Evolutionary conservation across 345 rosid species (phyloP), one percentile per base, ranked within the genome.

Genomic region (Gossypium ekmanianum): DNA sequence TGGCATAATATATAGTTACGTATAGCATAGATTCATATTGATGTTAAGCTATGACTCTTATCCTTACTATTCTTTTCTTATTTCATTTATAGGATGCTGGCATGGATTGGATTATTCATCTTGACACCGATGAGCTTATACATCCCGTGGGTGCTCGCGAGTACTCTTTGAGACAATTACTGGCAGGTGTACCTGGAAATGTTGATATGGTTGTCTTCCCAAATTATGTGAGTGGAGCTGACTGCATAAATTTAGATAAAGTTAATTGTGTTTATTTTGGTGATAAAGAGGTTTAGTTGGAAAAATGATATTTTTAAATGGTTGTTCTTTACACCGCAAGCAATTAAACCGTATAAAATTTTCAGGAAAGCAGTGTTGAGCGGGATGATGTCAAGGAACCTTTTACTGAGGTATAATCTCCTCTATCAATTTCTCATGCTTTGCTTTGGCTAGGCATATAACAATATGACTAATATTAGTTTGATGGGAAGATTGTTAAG

Each of bases 21-120:
- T 58, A 20, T 54, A 39, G 64, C 43, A 27, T 48, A 18, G 59
- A 75, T 64, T 20, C n/a, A 4, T 68, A 11, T 50, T 68, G 72
- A 64, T 77, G 50, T 41, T 44, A 57, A 20, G 72, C 12, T 51
- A 27, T 26, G 52, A 69, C 59, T 76, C 79, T 61, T 16, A 64
- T 24, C 24, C 50, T 2, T 34, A 59, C 59, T 51, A 24, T 78
- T 51, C 61, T 66, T 9, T 51, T 29, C 72, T 76, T 59, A 24
- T 10, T 48, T 41, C 17, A 14, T 18, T 55, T 16, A 59, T 78
- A 95, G 99, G 91, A 93, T 73, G 87, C 87, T 72, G 85, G 88
- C 69, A 81, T 89, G 92, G 97, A 93, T 47, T 95, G 98, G 99
- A 95, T 95, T 75, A 56, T 93, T 76, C 99, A 93, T 85, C 94